Evolutionary conservation across 2,329 filamentous ascomycete genomes (phyloP).

Genomic region (Xylariaceae sp.): DNA sequence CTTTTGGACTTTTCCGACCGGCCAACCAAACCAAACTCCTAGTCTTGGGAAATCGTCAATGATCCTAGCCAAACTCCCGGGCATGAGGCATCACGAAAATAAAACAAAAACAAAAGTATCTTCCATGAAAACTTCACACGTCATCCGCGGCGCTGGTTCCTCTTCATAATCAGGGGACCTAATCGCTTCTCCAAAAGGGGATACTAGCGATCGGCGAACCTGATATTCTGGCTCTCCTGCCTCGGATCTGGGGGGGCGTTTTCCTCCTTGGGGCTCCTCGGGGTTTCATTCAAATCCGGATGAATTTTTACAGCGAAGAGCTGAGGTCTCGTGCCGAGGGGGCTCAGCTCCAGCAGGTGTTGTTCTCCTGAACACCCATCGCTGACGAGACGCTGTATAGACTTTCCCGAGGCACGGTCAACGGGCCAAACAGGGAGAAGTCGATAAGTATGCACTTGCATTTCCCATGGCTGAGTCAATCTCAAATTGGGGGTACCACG

Average conservation of each 20-base stretch:
- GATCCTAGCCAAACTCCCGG: slow-evolving; percentile 5
- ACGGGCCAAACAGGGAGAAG: slow-evolving; percentile 1
- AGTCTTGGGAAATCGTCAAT: slow-evolving; percentile 7
- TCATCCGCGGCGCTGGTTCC: slow-evolving; percentile 17
- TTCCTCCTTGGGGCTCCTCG: slow-evolving; percentile 7
- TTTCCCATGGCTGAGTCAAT: slow-evolving; percentile 15
- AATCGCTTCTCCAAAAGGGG: not conserved
- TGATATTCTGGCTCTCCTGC: slow-evolving; percentile 7
- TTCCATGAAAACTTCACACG: slow-evolving; percentile 10
- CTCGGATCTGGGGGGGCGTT: not conserved
- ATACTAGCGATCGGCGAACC: slow-evolving; percentile 7
- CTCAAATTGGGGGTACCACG: slow-evolving; percentile 17
- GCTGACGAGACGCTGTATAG: slow-evolving; percentile 10
- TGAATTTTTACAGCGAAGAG: slow-evolving; percentile 6
- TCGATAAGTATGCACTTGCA: slow-evolving; percentile 29
- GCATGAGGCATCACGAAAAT: slow-evolving; percentile 10
- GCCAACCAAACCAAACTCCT: slow-evolving; percentile 1
- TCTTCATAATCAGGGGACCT: slow-evolving; percentile 10
- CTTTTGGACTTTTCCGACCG: not conserved
- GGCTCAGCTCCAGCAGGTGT: slow-evolving; percentile 8
- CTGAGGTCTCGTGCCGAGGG: slow-evolving; percentile 12
- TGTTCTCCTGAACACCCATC: slow-evolving; percentile 1
- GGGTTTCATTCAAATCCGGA: slow-evolving; percentile 6
- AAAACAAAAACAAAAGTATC: slow-evolving; percentile 1
- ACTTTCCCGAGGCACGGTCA: slow-evolving; percentile 6